These are phyloP conservation scores for Thermothielavioides terrestris DNA, from an alignment of 495 filamentous ascomycete genomes.

Conservation along the genomic window DNA sequence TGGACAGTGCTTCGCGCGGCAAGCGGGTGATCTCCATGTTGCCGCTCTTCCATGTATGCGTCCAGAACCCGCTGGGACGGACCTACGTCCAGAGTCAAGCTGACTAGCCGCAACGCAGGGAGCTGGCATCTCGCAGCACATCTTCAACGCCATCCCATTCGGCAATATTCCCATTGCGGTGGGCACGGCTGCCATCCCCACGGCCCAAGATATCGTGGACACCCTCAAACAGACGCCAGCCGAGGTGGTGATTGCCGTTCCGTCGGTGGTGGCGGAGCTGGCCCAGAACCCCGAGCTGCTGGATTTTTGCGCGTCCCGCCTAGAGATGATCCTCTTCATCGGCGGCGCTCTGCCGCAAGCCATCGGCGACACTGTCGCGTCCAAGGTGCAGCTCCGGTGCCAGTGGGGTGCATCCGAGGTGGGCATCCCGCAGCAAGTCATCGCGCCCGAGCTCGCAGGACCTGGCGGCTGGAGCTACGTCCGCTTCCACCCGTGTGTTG, in stretches of 20 bases:
- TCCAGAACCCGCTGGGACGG: no score
- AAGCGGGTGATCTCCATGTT: constrained; percentile 28
- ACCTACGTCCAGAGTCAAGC: background rate
- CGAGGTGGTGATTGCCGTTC: constrained; percentile 26
- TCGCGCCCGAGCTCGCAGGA: background rate
- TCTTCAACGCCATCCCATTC: constrained; percentile 24
- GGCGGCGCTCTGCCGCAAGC: constrained; percentile 23
- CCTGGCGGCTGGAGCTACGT: constrained; percentile 30
- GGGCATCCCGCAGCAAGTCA: constrained; percentile 22
- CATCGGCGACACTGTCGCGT: constrained; percentile 29
- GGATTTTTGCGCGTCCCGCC: constrained; percentile 25
- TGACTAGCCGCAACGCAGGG: constrained; percentile 18
- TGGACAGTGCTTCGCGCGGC: constrained; percentile 15
- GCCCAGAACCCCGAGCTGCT: constrained; percentile 24
- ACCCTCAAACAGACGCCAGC: constrained; percentile 16
- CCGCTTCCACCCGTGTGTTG: constrained; percentile 29
- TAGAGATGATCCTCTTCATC: constrained; percentile 28
- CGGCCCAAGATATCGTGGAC: constrained; percentile 26
- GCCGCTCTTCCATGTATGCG: constrained; percentile 37
- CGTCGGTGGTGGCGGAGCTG: constrained; percentile 32
- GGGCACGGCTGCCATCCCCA: constrained; percentile 20
- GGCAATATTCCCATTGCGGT: constrained; percentile 25
- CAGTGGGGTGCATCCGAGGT: constrained; percentile 32
- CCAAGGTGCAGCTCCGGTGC: constrained; percentile 29
- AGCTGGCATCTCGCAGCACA: constrained; percentile 18